These are phyloP conservation scores for Solanum lycopersicoides DNA, from an alignment of 257 asterid species.

Conservation along the genomic window DNA sequence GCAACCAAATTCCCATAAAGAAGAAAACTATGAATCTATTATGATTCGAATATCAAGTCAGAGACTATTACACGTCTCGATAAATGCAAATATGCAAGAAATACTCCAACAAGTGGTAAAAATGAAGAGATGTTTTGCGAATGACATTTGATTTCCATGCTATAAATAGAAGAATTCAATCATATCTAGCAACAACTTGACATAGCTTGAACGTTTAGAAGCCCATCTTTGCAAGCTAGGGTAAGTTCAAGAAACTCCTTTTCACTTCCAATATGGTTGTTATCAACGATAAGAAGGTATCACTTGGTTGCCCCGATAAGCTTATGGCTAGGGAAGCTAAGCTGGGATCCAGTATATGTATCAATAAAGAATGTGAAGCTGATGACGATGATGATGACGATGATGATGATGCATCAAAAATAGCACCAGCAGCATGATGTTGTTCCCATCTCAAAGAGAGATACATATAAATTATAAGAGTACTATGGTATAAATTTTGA, in stretches of 20 bases:
- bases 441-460: not conserved
- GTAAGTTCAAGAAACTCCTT: not conserved
- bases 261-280: not conserved
- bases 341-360: not conserved
- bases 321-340: not conserved
- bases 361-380: not conserved
- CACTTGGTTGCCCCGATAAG: not conserved
- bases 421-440: not conserved
- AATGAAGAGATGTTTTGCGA: not conserved
- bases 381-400: not conserved
- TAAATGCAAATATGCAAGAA: not conserved
- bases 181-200: not conserved
- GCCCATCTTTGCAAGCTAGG: not conserved
- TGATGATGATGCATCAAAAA: not conserved
- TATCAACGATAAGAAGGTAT: not conserved
- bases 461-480: not conserved
- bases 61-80: not conserved
- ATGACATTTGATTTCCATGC: not conserved
- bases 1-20: not conserved
- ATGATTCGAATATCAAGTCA: not conserved
- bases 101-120: not conserved
- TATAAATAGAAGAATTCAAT: not conserved
- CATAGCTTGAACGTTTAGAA: not conserved
- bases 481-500: not conserved
- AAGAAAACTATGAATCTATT: not conserved